Evolutionary conservation across 2,329 filamentous ascomycete genomes (phyloP).

Genomic region (Trichoderma sp.): DNA sequence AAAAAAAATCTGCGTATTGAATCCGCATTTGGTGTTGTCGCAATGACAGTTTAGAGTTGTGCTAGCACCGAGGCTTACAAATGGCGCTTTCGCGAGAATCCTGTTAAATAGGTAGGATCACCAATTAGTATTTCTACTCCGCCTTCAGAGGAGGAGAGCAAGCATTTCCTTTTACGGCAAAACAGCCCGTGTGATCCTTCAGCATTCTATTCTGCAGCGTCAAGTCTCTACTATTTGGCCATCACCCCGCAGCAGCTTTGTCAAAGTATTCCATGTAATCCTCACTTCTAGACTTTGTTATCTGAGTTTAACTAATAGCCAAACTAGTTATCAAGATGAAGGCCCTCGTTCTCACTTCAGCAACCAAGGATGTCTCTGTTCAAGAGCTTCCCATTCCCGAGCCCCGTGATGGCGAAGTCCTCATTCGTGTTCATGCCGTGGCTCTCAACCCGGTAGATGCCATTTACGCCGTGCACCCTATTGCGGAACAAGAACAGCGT

Average conservation of each 20-base stretch:
- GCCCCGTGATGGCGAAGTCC: constrained; percentile 22
- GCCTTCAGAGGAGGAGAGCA: background rate
- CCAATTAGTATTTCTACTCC: background rate
- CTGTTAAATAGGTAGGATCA: background rate
- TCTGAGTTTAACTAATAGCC: background rate
- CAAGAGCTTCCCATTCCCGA: constrained; percentile 22
- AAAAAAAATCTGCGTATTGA: background rate
- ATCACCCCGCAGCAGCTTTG: background rate
- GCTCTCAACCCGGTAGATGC: constrained; percentile 31
- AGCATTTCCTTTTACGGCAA: constrained; percentile 7
- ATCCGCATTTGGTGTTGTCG: background rate
- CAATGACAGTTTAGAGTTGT: background rate
- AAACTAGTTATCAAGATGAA: constrained; percentile 23
- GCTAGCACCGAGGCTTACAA: constrained; percentile 6
- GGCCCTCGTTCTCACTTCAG: constrained; percentile 24
- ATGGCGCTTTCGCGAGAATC: background rate
- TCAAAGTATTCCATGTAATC: background rate
- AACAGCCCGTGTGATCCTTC: background rate
- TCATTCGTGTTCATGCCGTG: constrained; percentile 27
- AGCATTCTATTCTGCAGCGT: background rate
- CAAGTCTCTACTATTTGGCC: background rate
- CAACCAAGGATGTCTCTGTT: constrained; percentile 4
- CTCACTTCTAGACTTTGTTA: background rate
- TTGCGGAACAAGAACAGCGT: constrained; percentile 30
- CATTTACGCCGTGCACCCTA: constrained; percentile 35